Evolutionary conservation across 2,329 filamentous ascomycete species (phyloP), one percentile per base, ranked within the genome.

Genomic region (Rutstroemia sp.): DNA sequence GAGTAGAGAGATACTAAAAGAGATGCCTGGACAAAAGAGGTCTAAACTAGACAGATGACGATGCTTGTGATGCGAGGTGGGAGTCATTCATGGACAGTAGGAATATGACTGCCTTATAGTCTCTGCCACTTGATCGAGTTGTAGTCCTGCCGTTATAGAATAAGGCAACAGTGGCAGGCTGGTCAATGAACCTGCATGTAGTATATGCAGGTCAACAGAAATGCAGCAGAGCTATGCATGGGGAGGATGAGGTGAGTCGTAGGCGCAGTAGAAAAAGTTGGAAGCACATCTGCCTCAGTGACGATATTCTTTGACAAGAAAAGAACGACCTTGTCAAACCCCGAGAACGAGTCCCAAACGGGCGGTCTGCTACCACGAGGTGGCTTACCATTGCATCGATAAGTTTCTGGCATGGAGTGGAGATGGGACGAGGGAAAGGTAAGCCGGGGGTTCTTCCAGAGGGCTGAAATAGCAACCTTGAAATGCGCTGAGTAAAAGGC

Each of bases 101-200:
- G 61, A 61, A 62, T 56, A 59, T 63, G 65, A 64, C 66, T 65
- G 66, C 67, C 67, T 69, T 69, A 69, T 66, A 66, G 46, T 58
- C 52, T 59, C 59, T 57, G 56, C 52, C 46, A 51, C 53, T 56
- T 52, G 49, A 53, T 38, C 51, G 55, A 58, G 58, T 30, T 55
- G 55, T 58, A 61, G 53, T 58, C 56, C 51, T 62, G 56, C 57
- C 54, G 47, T 50, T 47, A 19, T 49, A 59, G 38, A 51, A 39
- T 61, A 64, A 68, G 66, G 67, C 67, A 68, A 55, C 67, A 58
- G 61, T 60, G 55, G 23, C 39, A 39, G 46, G 30, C 52, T 42
- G 49, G 57, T 54, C 45, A 55, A 55, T 56, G 62, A 55, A 51
- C 53, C 53, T 55, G 53, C 53, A 60, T 59, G 48, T 49, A 59